Base-by-base conservation (phyloP, 768 basidiomycete genomes). In the Pulveroboletus sp. region DNA sequence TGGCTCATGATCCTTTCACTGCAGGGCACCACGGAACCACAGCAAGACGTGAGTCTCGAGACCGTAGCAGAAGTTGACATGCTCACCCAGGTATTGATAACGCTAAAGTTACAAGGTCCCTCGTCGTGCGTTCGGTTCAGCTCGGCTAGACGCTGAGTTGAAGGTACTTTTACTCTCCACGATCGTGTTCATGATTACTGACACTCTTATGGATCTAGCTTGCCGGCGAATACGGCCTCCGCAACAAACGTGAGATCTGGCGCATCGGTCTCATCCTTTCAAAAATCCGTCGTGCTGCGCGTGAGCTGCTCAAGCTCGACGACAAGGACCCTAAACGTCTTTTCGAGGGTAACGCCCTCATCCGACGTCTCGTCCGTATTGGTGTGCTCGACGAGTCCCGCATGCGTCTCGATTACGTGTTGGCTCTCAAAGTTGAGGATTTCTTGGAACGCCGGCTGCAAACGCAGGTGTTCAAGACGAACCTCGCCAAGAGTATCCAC, bases 241-340 rank as follows among this genome's bases (percentile, higher is more conserved):
- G 94, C 73, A 98, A 97, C 89, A 99, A 99, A 82, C 89, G 95
- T 71, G 96, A 99, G 78, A 96, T 98, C 78, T 99, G 95, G 96
- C 91, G 96, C 68, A 98, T 99, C 73, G 84, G 92, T 71, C 86
- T 99, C 67, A 85, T 84, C 71, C 86, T 99, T 48, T 99, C 96
- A 66, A 97, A 99, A 82, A 99, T 99, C 70, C 95, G 96, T 80
- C 93, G 96, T 86, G 96, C 96, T 57, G 96, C 96, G 59, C 95
- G 96, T 87, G 96, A 99, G 78, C 89, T 99, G 57, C 88, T 99
- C 76, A 99, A 99, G 69, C 93, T 99, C 76, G 96, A 99, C 61
- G 88, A 83, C 75, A 98, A 99, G 74, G 96, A 98, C 76, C 93
- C 96, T 68, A 98, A 98, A 79, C 91, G 96, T 74, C 90, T 98